Evolutionary conservation across 2,329 filamentous ascomycete species (phyloP).

Genomic region (Xylaria sp.): DNA sequence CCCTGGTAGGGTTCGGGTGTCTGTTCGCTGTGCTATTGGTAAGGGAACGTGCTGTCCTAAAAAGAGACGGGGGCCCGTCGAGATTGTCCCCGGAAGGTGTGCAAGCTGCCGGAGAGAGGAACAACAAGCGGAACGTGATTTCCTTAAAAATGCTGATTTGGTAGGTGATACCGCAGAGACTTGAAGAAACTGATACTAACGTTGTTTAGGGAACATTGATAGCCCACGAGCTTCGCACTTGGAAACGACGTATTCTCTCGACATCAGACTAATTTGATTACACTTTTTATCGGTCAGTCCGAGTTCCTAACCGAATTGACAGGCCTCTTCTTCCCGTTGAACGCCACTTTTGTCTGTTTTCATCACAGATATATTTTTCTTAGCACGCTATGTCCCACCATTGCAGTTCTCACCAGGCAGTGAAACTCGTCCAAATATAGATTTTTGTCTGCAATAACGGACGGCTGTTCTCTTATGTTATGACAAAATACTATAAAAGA

Average conservation of each 20-base stretch:
- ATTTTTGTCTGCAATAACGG: too few species aligned
- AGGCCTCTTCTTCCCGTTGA: neutral
- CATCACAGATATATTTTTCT: neutral
- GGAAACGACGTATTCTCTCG: neutral
- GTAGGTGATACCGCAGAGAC: slow-evolving; percentile 7
- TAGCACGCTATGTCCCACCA: neutral
- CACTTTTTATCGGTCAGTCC: neutral
- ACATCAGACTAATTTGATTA: neutral
- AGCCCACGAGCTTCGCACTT: neutral
- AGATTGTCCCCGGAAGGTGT: slow-evolving; percentile 17
- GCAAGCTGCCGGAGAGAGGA: slow-evolving; percentile 13
- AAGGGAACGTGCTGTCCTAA: slow-evolving; percentile 17
- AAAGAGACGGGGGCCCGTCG: neutral
- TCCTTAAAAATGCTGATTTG: neutral
- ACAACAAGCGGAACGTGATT: neutral
- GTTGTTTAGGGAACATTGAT: neutral
- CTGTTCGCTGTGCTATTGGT: neutral
- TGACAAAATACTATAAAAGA: neutral
- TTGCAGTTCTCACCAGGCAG: neutral
- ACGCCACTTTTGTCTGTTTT: neutral
- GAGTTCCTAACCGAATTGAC: neutral
- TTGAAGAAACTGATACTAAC: neutral
- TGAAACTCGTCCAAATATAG: neutral
- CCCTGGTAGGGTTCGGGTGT: slow-evolving; percentile 10
- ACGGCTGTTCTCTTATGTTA: neutral